phyloP scores from a whole-genome alignment of 345 rosid species.

The Camelina laxa region DNA sequence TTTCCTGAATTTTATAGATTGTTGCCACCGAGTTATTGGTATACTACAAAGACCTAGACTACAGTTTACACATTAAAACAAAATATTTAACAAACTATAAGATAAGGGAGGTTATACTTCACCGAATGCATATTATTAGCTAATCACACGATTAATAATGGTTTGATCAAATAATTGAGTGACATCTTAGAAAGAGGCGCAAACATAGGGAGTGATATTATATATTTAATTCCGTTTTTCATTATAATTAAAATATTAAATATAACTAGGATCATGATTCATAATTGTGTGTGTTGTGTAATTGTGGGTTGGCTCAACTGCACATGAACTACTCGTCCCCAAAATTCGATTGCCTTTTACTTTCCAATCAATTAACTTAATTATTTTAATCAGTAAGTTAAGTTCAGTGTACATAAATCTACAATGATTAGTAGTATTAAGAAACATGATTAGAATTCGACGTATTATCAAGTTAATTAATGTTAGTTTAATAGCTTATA shows the following conservation, averaged over 20 bases:
- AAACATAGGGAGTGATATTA: constrained; percentile 38
- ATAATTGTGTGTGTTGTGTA: constrained; percentile 41
- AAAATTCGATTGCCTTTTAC: constrained; percentile 40
- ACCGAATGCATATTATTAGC: constrained; percentile 41
- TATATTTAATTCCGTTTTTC: constrained; percentile 4
- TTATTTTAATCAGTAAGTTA: constrained; percentile 31
- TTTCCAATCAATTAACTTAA: constrained; percentile 36
- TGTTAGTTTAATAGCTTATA: neutral
- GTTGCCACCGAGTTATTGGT: constrained; percentile 16
- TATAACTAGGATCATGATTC: constrained; percentile 38
- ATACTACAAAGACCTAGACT: neutral
- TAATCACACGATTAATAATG: constrained; percentile 43
- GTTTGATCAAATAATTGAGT: constrained; percentile 38
- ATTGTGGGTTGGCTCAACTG: constrained; percentile 52
- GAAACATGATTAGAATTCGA: neutral
- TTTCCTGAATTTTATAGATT: constrained; percentile 12
- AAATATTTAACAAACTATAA: constrained; percentile 16
- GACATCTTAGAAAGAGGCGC: constrained; percentile 40
- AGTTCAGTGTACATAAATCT: constrained; percentile 41
- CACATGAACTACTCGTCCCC: constrained; percentile 45
- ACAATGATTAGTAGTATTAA: constrained; percentile 33
- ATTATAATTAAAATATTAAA: neutral
- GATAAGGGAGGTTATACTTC: constrained; percentile 34
- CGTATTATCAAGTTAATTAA: neutral
- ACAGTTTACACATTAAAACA: neutral